These are phyloP conservation scores for Xylariales sp. DNA, from an alignment of 2,329 filamentous ascomycete species.

Conservation along the genomic window DNA sequence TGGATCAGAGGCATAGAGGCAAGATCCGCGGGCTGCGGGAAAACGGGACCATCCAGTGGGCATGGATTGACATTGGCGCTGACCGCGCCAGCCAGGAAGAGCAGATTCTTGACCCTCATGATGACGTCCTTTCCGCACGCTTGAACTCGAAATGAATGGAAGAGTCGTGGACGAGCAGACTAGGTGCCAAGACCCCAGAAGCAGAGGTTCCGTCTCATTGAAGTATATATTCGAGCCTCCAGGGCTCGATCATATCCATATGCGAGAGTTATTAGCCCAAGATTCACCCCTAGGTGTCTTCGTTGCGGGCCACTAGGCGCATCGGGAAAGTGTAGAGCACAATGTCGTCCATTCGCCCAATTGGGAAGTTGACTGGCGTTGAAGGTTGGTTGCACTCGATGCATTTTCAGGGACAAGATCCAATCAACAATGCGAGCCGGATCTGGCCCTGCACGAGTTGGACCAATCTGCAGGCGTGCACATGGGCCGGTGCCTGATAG, in stretches of 20 bases:
- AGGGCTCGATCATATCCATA: no score
- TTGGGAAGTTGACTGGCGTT: conserved; percentile 2
- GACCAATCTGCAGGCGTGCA: no score
- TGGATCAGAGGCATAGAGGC: conserved; percentile 15
- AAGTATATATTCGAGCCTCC: conserved; percentile 6
- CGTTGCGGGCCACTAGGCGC: neutral
- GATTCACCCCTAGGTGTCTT: neutral
- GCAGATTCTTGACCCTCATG: conserved; percentile 4
- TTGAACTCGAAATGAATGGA: conserved; percentile 1
- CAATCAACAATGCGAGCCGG: no score
- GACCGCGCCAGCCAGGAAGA: conserved; percentile 2
- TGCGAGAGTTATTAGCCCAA: neutral
- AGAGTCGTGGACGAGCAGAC: neutral
- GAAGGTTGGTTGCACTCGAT: no score
- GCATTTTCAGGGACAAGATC: no score
- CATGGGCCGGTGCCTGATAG: no score
- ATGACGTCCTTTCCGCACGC: no score
- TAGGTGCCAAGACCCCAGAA: conserved; percentile 6
- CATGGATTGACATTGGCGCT: conserved; percentile 11
- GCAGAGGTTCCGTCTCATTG: neutral
- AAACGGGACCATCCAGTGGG: conserved; percentile 21
- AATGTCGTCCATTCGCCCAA: neutral
- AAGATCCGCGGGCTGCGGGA: conserved; percentile 18
- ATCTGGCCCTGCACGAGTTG: no score
- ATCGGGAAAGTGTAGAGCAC: conserved; percentile 6